Base-by-base conservation (phyloP, 371 early-diverging fungal genomes). In the Mortierella sp. region DNA sequence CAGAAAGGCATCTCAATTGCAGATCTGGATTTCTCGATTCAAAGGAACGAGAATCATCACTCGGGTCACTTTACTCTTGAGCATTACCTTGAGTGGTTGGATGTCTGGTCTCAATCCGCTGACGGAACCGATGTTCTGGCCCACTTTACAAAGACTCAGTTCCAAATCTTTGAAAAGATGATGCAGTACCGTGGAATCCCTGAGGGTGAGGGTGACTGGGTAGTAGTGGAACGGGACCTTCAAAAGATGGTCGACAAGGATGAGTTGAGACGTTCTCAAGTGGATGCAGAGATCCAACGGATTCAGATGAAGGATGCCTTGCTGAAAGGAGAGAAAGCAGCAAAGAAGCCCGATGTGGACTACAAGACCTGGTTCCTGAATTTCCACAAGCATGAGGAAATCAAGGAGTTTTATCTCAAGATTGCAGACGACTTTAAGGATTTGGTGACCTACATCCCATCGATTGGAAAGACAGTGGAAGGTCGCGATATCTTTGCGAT, bases 401-500 rank as follows among this genome's bases (percentile, higher is more conserved):
- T 88, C 70, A 60, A 65, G 55, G 66, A 66, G 19, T 86, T 82
- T 75, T 82, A 70, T 66, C 52, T 80, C 45, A 68, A 72, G 56
- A 77, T 87, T 29, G 75, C 84, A 12, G 74, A 69, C 2, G 74
- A 81, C 59, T 77, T 83, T 68, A 81, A 84, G 4, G 74, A 82
- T 7, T 28, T 80, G 58, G 74, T 77, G 37, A 62, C 72, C 7
- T 80, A 50, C 50, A 76, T 77, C 57, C 86, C 87, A 2, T 85
- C 85, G 5, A 85, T 88, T 68, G 90, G 90, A 18, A 79, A 86
- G 66, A 82, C 89, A 11, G 57, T 65, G 37, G 81, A 85, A 56
- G 84, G 84, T 45, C 62, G 83, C 28, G 86, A 88, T 59, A 83
- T 90, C 65, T 82, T 84, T 70, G 89, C 86, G 2, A 58, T 89